Evolutionary conservation across 305 asterid genomes (phyloP).

Genomic region (Plantago rigida): DNA sequence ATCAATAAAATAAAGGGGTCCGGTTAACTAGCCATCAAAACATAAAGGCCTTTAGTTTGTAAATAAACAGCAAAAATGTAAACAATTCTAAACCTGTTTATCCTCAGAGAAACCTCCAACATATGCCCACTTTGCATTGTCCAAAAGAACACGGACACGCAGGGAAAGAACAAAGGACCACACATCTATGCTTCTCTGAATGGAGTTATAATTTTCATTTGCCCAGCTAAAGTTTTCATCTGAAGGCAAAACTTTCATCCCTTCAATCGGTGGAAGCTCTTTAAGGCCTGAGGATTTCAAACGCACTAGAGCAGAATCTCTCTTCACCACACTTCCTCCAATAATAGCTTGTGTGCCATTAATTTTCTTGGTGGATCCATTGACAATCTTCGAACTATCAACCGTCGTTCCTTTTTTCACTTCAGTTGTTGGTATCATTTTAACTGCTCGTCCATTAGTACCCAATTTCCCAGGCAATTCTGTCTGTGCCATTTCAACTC

Average conservation of each 20-base stretch:
- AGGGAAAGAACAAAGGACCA: slow-evolving; percentile 86
- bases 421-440: slow-evolving; percentile 67
- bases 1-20: slow-evolving; percentile 16
- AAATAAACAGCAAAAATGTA: neutral
- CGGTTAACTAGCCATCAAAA: neutral
- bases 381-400: slow-evolving; percentile 28
- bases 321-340: slow-evolving; percentile 48
- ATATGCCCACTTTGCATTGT: slow-evolving; percentile 74
- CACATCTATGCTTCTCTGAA: slow-evolving; percentile 74
- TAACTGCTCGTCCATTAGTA: slow-evolving; percentile 50
- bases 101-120: slow-evolving; percentile 74
- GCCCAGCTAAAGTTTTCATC: slow-evolving; percentile 99
- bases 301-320: slow-evolving; percentile 31
- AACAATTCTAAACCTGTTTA: slow-evolving; percentile 50
- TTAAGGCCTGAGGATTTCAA: slow-evolving; percentile 23
- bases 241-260: slow-evolving; percentile 61
- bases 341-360: slow-evolving; percentile 29
- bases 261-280: slow-evolving; percentile 62
- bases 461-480: slow-evolving; percentile 45
- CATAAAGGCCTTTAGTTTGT: neutral
- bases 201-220: slow-evolving; percentile 68
- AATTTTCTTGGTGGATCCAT: slow-evolving; percentile 39
- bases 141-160: slow-evolving; percentile 71
- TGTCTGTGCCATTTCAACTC: slow-evolving; percentile 44
- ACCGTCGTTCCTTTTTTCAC: slow-evolving; percentile 30